Percentiles rank a stretch among this genome's conserved stretches.
Evolutionary conservation across 2,329 filamentous ascomycete species (phyloP).

Genomic region (Sclerotinia borealis): DNA sequence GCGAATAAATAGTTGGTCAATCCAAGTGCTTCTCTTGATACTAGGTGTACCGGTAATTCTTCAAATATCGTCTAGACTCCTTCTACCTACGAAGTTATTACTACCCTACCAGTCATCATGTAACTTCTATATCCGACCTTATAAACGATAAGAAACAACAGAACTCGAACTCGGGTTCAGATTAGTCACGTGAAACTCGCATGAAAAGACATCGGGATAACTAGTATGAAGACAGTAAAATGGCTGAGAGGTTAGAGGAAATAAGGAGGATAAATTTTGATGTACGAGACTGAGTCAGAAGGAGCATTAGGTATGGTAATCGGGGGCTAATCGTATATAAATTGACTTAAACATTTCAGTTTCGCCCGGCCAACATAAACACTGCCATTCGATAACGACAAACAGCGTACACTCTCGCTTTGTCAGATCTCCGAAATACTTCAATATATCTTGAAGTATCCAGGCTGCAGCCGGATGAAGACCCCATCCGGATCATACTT

Average conservation of each 20-base stretch:
- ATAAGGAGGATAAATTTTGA: background rate
- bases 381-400: background rate
- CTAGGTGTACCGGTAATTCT: background rate
- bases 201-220: background rate
- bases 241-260: background rate
- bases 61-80: background rate
- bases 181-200: background rate
- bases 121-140: background rate
- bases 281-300: too few relatives aligned
- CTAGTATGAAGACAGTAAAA: background rate
- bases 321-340: too few relatives aligned
- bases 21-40: background rate
- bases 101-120: background rate
- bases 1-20: background rate
- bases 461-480: constrained; percentile 32
- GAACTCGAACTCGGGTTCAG: too few relatives aligned
- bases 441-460: constrained; percentile 37
- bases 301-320: too few relatives aligned
- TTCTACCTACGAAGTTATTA: background rate
- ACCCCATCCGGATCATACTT: constrained; percentile 29
- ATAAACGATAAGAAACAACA: background rate
- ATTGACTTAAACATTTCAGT: too few relatives aligned
- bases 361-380: too few relatives aligned
- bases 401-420: too few relatives aligned
- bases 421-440: background rate